phyloP scores from a whole-genome alignment of 78 protist genomes.

The Dictyostelium citrinum region DNA sequence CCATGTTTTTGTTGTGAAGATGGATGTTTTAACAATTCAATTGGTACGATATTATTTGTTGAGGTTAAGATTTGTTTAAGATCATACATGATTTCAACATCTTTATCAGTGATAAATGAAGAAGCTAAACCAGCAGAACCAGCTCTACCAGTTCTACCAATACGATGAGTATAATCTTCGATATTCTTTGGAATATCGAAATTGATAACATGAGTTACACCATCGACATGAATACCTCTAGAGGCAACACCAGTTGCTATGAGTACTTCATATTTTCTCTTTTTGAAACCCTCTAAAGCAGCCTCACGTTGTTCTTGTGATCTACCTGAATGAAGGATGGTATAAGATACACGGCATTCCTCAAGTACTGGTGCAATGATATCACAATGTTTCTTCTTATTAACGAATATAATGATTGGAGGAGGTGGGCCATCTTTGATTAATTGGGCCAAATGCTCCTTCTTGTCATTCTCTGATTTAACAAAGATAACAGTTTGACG shows the following conservation, averaged over 20 bases:
- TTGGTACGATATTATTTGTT: constrained; percentile 58
- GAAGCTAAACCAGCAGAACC: constrained; percentile 93
- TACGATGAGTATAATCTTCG: constrained; percentile 91
- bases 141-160: constrained; percentile 98
- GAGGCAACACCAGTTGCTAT: constrained; percentile 91
- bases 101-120: constrained; percentile 89
- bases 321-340: constrained; percentile 78
- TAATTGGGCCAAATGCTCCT: not conserved
- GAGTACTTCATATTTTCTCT: constrained; percentile 53
- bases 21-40: constrained; percentile 69
- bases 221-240: constrained; percentile 94
- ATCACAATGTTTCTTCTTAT: constrained; percentile 80
- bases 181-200: constrained; percentile 92
- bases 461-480: constrained; percentile 76
- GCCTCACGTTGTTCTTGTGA: constrained; percentile 86
- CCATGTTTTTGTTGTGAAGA: constrained; percentile 61
- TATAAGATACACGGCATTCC: constrained; percentile 25
- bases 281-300: constrained; percentile 76
- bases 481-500: constrained; percentile 82
- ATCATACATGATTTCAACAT: constrained; percentile 83
- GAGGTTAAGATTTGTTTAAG: constrained; percentile 78
- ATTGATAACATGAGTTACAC: constrained; percentile 93
- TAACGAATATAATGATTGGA: constrained; percentile 92
- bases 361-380: constrained; percentile 15
- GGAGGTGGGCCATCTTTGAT: constrained; percentile 77